Conservation (phyloP, 2,329 filamentous ascomycete species). For the Tolypocladium pustulatum region DNA sequence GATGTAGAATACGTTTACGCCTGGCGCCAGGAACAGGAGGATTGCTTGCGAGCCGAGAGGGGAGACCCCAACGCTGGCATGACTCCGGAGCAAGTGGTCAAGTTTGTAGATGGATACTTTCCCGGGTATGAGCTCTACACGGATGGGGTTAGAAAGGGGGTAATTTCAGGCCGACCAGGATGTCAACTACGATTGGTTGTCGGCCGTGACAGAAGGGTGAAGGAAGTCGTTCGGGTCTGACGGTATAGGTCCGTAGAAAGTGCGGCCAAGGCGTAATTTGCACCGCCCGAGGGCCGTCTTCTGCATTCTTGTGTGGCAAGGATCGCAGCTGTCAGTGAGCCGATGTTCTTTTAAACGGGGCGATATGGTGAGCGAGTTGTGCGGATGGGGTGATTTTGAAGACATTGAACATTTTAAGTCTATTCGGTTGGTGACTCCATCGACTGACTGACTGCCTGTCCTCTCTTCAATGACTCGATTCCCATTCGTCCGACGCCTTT, state of each 20-base stretch:
- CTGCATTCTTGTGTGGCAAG: neutral
- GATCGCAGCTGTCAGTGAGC: neutral
- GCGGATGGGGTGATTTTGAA: neutral
- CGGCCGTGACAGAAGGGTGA: constrained; percentile 47
- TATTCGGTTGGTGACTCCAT: neutral
- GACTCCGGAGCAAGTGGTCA: constrained; percentile 67
- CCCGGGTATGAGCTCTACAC: constrained; percentile 63
- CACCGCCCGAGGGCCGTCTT: neutral
- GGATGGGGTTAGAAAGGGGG: constrained; percentile 45
- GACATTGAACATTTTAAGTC: neutral
- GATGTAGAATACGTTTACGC: constrained; percentile 67
- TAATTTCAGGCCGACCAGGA: constrained; percentile 38
- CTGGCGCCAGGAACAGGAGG: constrained; percentile 78
- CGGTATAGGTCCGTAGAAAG: neutral
- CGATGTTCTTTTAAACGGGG: neutral
- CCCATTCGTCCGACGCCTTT: neutral
- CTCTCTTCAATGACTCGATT: neutral
- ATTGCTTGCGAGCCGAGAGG: constrained; percentile 51
- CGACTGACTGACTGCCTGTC: neutral
- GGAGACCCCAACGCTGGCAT: constrained; percentile 56
- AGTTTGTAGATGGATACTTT: constrained; percentile 62
- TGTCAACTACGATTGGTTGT: constrained; percentile 54
- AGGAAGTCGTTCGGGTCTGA: constrained; percentile 40
- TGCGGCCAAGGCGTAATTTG: neutral
- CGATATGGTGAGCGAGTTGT: too few relatives aligned